Conservation (phyloP, 345 rosid species). For the Heritiera fomes region DNA sequence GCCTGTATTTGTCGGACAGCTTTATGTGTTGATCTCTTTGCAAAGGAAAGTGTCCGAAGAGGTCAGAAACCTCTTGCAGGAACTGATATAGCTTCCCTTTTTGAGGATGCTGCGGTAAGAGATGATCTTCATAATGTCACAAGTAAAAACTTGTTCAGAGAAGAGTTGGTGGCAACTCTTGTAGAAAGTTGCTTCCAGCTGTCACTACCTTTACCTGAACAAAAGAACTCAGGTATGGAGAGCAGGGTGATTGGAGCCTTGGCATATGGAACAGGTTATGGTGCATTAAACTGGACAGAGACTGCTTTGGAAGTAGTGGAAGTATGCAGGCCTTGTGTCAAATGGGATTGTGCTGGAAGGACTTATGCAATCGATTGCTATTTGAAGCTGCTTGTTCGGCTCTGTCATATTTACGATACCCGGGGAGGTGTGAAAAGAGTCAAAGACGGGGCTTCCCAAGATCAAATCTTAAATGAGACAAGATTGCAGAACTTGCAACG, state of each 20-base stretch:
- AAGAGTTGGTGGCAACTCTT: conserved; percentile 92
- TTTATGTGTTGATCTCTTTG: conserved; percentile 95
- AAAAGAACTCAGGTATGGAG: conserved; percentile 91
- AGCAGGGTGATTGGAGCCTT: conserved; percentile 98
- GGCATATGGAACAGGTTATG: conserved; percentile 99
- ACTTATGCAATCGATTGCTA: conserved; percentile 96
- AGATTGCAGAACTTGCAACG: conserved; percentile 90
- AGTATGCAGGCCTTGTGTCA: conserved; percentile 94
- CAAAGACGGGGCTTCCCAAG: conserved; percentile 98
- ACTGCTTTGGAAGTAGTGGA: conserved; percentile 98
- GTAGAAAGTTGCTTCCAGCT: conserved; percentile 99
- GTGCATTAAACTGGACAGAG: conserved; percentile 97
- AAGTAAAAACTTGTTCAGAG: conserved; percentile 90
- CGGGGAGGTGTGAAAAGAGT: conserved; percentile 96
- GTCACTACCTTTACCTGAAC: conserved; percentile 95
- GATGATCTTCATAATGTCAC: conserved; percentile 82
- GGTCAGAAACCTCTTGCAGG: conserved; percentile 98
- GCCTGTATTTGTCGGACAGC: conserved; percentile 98
- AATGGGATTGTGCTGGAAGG: conserved; percentile 99
- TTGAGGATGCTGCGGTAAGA: conserved; percentile 83
- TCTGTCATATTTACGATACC: conserved; percentile 93
- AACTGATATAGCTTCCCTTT: conserved; percentile 93
- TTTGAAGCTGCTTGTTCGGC: conserved; percentile 88
- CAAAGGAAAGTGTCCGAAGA: conserved; percentile 93
- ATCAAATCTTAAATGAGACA: conserved; percentile 91